Base-by-base conservation (phyloP, 2,329 filamentous ascomycete genomes). In the Ampelomyces quisqualis region DNA sequence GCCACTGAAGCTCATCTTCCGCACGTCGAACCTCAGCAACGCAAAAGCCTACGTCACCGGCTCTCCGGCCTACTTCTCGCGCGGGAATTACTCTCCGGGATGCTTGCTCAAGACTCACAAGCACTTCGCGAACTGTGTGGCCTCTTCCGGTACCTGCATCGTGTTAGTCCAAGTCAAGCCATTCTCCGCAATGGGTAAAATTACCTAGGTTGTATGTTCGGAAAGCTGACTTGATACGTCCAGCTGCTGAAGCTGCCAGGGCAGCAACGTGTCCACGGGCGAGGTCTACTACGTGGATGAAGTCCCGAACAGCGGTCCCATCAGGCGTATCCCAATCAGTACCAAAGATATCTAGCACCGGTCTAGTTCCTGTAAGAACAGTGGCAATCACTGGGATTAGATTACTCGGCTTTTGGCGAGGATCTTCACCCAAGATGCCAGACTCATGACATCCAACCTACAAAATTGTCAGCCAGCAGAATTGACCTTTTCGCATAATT, bases 281-380 rank as follows among this genome's bases (percentile, higher is more conserved):
- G 30, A 86, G 73, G 61, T 85, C 82, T 11, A 76, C 77, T 24
- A 85, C 82, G 51, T 85, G 82, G 48, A 85, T 83, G 57, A 83
- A 86, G 62, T 86, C 82, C 28, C 82, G 77, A 27, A 85, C 74
- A 1, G 81, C 80, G 0, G 82, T 85, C 11, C 82, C 82, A 52
- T 86, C 82, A 3, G 72, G 69, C 0, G 82, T 85, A 40, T 81
- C 74, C 76, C 81, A 86, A 62, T 86, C 80, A 2, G 73, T 74
- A 6, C 82, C 82, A 49, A 81, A 85, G 38, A 85, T 76, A 34
- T 78, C 72, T n/a, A 85, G 69, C 30, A 75, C 71, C 3, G 70
- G 55, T 33, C 74, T 73, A 23, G 73, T 65, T 1, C 81, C 80
- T 0, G 75, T 79, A 54, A 84, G 71, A 6, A 83, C 80, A 38